A percentile compares a stretch with the other conserved stretches of the same genome.
Evolutionary conservation across 495 filamentous ascomycete species (phyloP).

Genomic region (Astrothelium macrocarpum): DNA sequence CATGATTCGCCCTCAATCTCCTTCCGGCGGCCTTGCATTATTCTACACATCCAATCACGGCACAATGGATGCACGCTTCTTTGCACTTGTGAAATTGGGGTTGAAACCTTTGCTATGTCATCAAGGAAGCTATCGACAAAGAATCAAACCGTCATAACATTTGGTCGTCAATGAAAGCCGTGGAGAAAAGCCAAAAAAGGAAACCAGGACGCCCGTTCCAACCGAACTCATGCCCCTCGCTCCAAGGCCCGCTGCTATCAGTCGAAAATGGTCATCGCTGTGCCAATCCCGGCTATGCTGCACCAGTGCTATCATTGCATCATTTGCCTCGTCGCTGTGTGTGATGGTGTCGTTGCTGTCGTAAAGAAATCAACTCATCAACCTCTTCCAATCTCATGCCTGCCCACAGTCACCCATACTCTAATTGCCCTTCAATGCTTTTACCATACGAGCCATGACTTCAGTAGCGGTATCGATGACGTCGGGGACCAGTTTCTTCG

Average conservation of each 20-base stretch:
- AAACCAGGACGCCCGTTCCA: background rate
- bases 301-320: background rate
- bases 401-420: too few species aligned
- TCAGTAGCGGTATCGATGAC: constrained; percentile 21
- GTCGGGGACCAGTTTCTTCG: constrained; percentile 12
- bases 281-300: background rate
- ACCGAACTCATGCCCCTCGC: background rate
- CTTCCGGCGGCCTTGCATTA: too few species aligned
- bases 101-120: background rate
- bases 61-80: background rate
- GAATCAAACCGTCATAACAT: background rate
- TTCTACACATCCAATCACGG: too few species aligned
- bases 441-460: background rate
- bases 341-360: constrained; percentile 5
- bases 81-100: background rate
- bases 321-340: constrained; percentile 3
- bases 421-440: too few species aligned
- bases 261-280: background rate
- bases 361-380: background rate
- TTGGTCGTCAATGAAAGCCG: background rate
- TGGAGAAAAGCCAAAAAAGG: background rate
- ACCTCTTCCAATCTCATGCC: background rate
- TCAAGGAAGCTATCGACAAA: constrained; percentile 1
- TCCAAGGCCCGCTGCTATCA: background rate
- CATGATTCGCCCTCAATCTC: too few species aligned